Evolutionary conservation across 192 early-diverging fungal genomes (phyloP).

Genomic region (Linnemannia elongata): DNA sequence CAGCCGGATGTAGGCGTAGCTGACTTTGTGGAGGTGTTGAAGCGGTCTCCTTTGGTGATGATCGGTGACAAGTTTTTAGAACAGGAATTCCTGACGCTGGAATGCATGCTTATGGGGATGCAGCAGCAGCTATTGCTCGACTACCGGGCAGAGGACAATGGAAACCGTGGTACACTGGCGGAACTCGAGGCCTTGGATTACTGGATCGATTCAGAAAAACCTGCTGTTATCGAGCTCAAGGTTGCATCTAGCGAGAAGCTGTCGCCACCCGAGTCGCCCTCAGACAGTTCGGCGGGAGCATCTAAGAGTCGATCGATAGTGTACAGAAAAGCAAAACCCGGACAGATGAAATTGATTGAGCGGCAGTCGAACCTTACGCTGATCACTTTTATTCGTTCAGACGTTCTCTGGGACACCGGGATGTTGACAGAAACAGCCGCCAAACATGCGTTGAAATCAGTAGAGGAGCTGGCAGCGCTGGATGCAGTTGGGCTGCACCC

Average conservation of each 20-base stretch:
- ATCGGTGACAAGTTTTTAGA: conserved; percentile 52
- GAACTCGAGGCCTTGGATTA: conserved; percentile 18
- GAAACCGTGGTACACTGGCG: not conserved
- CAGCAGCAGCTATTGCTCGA: conserved; percentile 22
- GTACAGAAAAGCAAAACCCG: conserved; percentile 53
- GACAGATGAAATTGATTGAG: conserved; percentile 46
- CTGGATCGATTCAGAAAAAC: conserved; percentile 37
- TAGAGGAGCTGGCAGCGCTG: conserved; percentile 4
- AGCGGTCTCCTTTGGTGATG: conserved; percentile 45
- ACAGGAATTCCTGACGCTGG: conserved; percentile 37
- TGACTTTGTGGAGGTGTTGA: conserved; percentile 49
- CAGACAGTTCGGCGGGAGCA: not conserved
- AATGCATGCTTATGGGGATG: conserved; percentile 43
- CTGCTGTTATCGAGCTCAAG: conserved; percentile 28
- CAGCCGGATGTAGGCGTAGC: conserved; percentile 34
- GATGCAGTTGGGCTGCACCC: conserved; percentile 40
- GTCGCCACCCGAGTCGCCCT: not conserved
- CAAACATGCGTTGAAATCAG: conserved; percentile 26
- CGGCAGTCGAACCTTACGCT: conserved; percentile 33
- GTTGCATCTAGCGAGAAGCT: conserved; percentile 15
- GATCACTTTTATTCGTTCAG: conserved; percentile 44
- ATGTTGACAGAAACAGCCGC: conserved; percentile 14
- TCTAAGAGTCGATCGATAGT: not conserved
- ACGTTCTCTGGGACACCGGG: conserved; percentile 47
- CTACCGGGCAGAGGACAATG: not conserved